Percentiles rank a stretch among this genome's conserved stretches.
Evolutionary conservation across 768 basidiomycete species (phyloP).

Genomic region (Artomyces pyxidatus): DNA sequence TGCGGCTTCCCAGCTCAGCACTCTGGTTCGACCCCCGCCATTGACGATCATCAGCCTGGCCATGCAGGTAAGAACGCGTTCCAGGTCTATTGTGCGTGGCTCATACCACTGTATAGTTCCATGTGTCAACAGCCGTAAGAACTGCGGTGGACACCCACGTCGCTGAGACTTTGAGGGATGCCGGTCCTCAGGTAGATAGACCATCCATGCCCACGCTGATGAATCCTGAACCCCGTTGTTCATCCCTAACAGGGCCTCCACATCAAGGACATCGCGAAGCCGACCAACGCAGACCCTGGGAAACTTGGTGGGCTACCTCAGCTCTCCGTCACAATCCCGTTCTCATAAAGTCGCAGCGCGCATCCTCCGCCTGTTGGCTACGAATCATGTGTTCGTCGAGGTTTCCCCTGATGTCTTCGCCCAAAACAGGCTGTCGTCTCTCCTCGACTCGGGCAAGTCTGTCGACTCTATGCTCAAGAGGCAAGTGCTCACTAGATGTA

Average conservation of each 20-base stretch:
- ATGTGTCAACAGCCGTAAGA: not conserved
- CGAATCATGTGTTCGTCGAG: conserved; percentile 24
- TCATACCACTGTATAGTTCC: not conserved
- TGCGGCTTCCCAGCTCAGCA: not conserved
- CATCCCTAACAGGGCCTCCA: conserved; percentile 18
- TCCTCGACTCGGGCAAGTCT: conserved; percentile 14
- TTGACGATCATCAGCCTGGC: not conserved
- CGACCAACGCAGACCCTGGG: conserved; percentile 15
- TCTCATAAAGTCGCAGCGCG: too few relatives aligned
- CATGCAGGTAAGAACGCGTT: not conserved
- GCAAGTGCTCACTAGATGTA: conserved; percentile 1
- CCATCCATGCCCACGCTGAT: too few relatives aligned
- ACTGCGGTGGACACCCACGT: not conserved
- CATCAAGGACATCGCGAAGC: conserved; percentile 22
- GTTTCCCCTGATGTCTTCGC: conserved; percentile 24
- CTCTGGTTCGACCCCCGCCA: not conserved
- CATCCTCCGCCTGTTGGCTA: conserved; percentile 22
- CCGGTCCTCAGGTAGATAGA: not conserved
- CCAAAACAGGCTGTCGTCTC: conserved; percentile 20
- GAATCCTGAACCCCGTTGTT: not conserved
- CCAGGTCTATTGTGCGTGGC: too few relatives aligned
- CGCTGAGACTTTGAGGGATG: not conserved
- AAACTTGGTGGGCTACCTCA: conserved; percentile 24
- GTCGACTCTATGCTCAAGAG: conserved; percentile 13
- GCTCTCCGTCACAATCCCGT: too few relatives aligned